Conservation (phyloP, 1,284 basidiomycete genomes). For the Coniferiporia sulphurascens region DNA sequence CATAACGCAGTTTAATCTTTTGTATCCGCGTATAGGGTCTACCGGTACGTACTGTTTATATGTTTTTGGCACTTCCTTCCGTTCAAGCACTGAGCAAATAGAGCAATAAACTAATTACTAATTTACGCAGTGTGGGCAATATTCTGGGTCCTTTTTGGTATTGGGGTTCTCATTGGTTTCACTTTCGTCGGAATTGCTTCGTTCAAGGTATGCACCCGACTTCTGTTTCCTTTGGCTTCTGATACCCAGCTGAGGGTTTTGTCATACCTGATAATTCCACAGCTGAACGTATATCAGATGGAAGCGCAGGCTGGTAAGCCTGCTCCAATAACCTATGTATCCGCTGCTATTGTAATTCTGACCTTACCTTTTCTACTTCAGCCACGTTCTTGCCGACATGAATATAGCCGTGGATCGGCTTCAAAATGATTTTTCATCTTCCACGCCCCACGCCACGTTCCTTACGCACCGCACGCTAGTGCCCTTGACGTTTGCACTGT, state of each 20-base stretch:
- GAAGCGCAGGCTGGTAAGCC: conserved; percentile 51
- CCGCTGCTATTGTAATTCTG: not conserved
- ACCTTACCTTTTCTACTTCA: not conserved
- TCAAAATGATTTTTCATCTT: not conserved
- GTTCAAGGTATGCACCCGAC: conserved; percentile 56
- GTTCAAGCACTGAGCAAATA: not conserved
- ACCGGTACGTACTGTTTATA: conserved; percentile 45
- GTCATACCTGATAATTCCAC: conserved; percentile 11
- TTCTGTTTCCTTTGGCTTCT: not conserved
- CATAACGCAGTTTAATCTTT: conserved; percentile 67
- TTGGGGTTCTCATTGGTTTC: conserved; percentile 63
- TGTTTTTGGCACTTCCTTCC: not conserved
- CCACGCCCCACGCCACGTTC: not conserved
- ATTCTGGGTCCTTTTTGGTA: conserved; percentile 69
- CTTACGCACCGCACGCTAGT: not conserved
- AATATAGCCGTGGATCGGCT: not conserved
- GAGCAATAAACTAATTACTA: not conserved
- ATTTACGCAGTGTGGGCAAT: conserved; percentile 59
- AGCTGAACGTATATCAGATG: conserved; percentile 52
- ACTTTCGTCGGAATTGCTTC: conserved; percentile 63
- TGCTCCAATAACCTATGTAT: not conserved
- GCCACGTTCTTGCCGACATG: conserved; percentile 17
- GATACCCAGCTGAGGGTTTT: too few relatives aligned
- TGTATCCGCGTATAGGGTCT: conserved; percentile 61
- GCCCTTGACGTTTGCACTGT: not conserved